Conservation (phyloP, 139 green algal genomes). For the Spirogloea muscicola region DNA sequence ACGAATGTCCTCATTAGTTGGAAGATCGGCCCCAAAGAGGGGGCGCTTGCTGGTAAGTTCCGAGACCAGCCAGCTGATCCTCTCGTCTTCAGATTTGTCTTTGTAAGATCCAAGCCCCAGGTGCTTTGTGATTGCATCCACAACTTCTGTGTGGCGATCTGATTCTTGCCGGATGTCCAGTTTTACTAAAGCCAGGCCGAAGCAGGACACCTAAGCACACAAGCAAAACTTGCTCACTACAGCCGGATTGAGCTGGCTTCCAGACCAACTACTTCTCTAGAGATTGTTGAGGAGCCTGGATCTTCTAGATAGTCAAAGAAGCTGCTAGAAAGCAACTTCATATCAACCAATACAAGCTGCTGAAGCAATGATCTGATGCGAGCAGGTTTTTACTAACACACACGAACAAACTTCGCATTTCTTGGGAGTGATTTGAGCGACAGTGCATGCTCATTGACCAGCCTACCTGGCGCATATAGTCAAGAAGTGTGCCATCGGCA, state of each 20-base stretch:
- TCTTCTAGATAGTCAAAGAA: neutral
- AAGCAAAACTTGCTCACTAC: neutral
- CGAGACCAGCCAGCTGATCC: slow-evolving; percentile 69
- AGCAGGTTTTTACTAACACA: neutral
- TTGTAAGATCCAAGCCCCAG: slow-evolving; percentile 78
- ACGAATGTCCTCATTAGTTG: slow-evolving; percentile 67
- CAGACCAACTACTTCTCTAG: neutral
- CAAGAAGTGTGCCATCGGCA: slow-evolving; percentile 84
- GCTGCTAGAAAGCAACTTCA: too few relatives aligned
- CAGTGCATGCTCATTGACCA: neutral
- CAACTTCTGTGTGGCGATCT: slow-evolving; percentile 73
- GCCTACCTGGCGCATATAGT: slow-evolving; percentile 76
- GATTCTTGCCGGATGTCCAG: slow-evolving; percentile 92
- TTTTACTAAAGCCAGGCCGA: slow-evolving; percentile 84
- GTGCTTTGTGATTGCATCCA: slow-evolving; percentile 82
- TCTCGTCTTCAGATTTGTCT: slow-evolving; percentile 82
- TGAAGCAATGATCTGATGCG: too few relatives aligned
- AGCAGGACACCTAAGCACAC: slow-evolving; percentile 49
- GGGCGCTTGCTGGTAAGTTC: slow-evolving; percentile 78
- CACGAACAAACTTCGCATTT: neutral
- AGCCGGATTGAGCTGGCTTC: neutral
- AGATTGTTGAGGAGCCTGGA: neutral
- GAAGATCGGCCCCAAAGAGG: slow-evolving; percentile 77
- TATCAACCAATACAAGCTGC: too few relatives aligned
- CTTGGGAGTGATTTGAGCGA: neutral